Percentiles rank a stretch among this genome's conserved stretches.
Conservation (phyloP, 345 rosid genomes). For the Arabis alpina region DNA sequence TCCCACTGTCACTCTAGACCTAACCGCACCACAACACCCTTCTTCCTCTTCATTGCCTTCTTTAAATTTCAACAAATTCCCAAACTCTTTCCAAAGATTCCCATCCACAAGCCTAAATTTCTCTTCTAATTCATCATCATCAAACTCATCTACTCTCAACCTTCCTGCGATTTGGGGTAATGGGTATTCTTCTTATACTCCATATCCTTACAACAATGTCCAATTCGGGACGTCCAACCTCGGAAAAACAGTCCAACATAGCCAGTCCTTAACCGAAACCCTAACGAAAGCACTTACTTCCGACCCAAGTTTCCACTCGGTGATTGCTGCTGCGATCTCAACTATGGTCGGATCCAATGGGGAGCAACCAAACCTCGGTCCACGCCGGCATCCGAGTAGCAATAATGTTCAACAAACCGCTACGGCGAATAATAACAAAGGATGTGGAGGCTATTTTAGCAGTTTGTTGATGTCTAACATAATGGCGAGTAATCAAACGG, state of each 20-base stretch:
- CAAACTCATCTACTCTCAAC: constrained; percentile 42
- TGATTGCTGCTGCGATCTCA: constrained; percentile 73
- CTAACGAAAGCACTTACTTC: constrained; percentile 69
- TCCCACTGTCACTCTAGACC: constrained; percentile 90
- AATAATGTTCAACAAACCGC: constrained; percentile 37
- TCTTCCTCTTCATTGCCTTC: constrained; percentile 50
- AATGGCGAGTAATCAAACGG: constrained; percentile 40
- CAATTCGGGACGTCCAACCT: constrained; percentile 35
- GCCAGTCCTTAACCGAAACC: constrained; percentile 64
- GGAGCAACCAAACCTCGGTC: constrained; percentile 32
- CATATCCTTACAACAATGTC: constrained; percentile 43
- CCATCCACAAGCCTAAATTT: constrained; percentile 61
- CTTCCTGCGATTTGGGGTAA: constrained; percentile 59
- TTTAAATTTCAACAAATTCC: constrained; percentile 49
- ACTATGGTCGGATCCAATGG: constrained; percentile 59
- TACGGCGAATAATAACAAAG: constrained; percentile 47
- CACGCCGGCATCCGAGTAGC: constrained; percentile 16
- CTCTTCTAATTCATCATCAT: constrained; percentile 52
- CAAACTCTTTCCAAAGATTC: constrained; percentile 48
- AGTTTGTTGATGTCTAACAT: constrained; percentile 53
- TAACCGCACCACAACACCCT: constrained; percentile 54
- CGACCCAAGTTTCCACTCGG: constrained; percentile 67
- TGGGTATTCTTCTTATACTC: constrained; percentile 42
- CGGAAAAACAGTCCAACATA: constrained; percentile 48
- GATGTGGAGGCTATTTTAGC: constrained; percentile 54